Conservation (phyloP, 2,329 filamentous ascomycete genomes). For the Dactylella cylindrospora region DNA sequence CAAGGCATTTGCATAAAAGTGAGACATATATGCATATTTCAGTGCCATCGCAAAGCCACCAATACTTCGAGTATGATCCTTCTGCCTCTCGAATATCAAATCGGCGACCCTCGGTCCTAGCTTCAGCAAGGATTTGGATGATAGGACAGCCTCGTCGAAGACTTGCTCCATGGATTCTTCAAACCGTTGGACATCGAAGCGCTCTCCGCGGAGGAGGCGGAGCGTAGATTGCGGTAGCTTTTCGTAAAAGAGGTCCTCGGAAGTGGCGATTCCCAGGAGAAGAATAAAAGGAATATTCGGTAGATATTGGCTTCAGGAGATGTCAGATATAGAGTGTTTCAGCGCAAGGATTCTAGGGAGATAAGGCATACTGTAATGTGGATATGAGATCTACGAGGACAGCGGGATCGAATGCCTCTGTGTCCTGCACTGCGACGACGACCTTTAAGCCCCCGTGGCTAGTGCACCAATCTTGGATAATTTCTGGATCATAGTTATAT, state of each 20-base stretch:
- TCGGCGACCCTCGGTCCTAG: constrained; percentile 66
- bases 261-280: constrained; percentile 78
- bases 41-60: constrained; percentile 47
- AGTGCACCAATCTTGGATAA: constrained; percentile 61
- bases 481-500: constrained; percentile 72
- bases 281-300: constrained; percentile 75
- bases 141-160: constrained; percentile 66
- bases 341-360: not conserved
- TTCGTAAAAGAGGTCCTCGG: constrained; percentile 75
- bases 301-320: constrained; percentile 62
- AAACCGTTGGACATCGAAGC: constrained; percentile 76
- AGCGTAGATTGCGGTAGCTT: constrained; percentile 70
- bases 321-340: constrained; percentile 5
- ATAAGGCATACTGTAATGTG: constrained; percentile 64
- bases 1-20: constrained; percentile 77
- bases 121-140: constrained; percentile 60
- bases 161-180: constrained; percentile 71
- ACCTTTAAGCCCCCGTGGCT: constrained; percentile 62
- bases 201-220: constrained; percentile 66
- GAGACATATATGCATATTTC: constrained; percentile 81
- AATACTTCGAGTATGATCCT: constrained; percentile 71
- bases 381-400: constrained; percentile 71
- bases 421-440: constrained; percentile 75
- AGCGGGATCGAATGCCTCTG: constrained; percentile 74
- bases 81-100: constrained; percentile 69